A percentile compares a stretch with the other conserved stretches of the same genome.
These are phyloP conservation scores for Diaporthe humulicola DNA, from an alignment of 2,329 filamentous ascomycete genomes.

Conservation along the genomic window DNA sequence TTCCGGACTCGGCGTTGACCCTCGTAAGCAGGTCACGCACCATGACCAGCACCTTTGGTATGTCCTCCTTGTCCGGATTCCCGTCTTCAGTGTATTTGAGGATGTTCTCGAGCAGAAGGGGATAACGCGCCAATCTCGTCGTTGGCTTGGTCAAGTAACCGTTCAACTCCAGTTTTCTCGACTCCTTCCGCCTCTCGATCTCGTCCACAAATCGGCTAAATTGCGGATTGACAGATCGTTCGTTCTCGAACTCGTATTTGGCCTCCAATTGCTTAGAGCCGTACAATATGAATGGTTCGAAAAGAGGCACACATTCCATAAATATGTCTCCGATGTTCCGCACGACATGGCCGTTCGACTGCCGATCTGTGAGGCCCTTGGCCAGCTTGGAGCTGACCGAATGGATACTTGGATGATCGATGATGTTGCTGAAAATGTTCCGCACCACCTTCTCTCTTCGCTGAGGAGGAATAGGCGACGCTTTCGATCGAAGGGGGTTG, in stretches of 20 bases:
- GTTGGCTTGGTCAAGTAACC: conserved; percentile 98
- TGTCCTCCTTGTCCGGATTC: conserved; percentile 90
- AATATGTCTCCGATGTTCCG: conserved; percentile 94
- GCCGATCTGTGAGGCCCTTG: conserved; percentile 87
- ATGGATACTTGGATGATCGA: conserved; percentile 86
- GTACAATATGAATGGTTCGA: conserved; percentile 96
- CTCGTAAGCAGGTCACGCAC: conserved; percentile 89
- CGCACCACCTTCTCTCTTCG: conserved; percentile 91
- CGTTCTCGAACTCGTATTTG: conserved; percentile 98
- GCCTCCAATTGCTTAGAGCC: conserved; percentile 95
- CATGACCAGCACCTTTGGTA: conserved; percentile 87
- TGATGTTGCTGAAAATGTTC: conserved; percentile 95
- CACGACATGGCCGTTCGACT: conserved; percentile 92
- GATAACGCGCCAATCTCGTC: conserved; percentile 93
- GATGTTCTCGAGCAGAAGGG: conserved; percentile 90
- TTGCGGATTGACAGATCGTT: conserved; percentile 85
- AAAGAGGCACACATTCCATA: conserved; percentile 89
- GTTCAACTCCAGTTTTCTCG: conserved; percentile 95
- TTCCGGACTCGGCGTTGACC: conserved; percentile 95
- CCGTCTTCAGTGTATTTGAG: conserved; percentile 91
- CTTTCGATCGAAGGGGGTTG: conserved; percentile 84
- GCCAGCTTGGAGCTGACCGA: conserved; percentile 91
- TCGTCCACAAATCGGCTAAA: conserved; percentile 96
- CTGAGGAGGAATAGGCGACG: conserved; percentile 89
- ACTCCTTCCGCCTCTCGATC: conserved; percentile 95